Conservation (phyloP, 495 filamentous ascomycete species). For the Penicillium steckii region DNA sequence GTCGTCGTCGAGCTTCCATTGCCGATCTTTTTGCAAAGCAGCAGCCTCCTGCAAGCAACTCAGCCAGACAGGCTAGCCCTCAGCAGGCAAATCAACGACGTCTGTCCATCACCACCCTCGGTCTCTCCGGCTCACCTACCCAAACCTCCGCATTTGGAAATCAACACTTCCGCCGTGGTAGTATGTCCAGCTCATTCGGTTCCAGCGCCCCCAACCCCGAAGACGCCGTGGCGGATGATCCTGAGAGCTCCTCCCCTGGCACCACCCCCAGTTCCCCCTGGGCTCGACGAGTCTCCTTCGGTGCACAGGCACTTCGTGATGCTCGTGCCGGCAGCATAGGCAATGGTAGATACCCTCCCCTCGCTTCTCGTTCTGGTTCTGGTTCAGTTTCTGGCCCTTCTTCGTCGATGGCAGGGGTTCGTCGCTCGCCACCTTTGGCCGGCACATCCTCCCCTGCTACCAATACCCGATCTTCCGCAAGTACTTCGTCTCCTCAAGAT, state of each 20-base stretch:
- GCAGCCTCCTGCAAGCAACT: constrained; percentile 1
- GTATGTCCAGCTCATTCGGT: constrained; percentile 68
- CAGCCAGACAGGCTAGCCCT: background rate
- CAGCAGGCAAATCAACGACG: constrained; percentile 69
- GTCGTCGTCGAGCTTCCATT: constrained; percentile 48
- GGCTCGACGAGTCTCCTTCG: constrained; percentile 84
- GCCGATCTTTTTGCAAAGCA: constrained; percentile 48
- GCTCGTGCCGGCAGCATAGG: constrained; percentile 51
- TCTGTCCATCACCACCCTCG: constrained; percentile 83
- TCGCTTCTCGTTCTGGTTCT: background rate
- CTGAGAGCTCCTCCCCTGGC: constrained; percentile 50
- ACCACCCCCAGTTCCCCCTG: constrained; percentile 69
- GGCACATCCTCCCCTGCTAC: constrained; percentile 6
- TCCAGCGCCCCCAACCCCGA: constrained; percentile 75
- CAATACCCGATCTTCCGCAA: constrained; percentile 35
- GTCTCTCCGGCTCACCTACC: constrained; percentile 76
- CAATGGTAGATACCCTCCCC: constrained; percentile 45
- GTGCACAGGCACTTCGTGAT: constrained; percentile 79
- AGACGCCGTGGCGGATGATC: constrained; percentile 85
- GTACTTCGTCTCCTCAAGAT: constrained; percentile 39
- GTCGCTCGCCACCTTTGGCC: constrained; percentile 22
- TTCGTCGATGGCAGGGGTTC: constrained; percentile 23
- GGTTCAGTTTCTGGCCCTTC: constrained; percentile 8
- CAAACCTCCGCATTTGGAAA: constrained; percentile 53
- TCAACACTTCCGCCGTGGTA: constrained; percentile 62